A percentile compares a stretch with the other conserved stretches of the same genome.
These are phyloP conservation scores for Rubia occidens DNA, from an alignment of 305 asterid genomes.

Conservation along the genomic window DNA sequence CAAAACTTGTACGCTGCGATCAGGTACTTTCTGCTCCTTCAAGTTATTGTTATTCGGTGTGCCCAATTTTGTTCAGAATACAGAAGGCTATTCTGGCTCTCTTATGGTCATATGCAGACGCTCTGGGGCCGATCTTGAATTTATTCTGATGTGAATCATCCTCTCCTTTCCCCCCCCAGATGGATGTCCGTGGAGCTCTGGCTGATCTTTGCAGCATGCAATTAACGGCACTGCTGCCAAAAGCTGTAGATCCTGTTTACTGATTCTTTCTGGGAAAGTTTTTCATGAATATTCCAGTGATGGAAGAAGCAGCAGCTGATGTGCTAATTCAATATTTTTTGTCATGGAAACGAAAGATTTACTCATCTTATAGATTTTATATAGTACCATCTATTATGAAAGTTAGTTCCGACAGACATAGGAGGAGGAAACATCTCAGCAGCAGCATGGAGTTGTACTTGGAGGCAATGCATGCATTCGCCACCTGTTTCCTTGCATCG, in stretches of 20 bases:
- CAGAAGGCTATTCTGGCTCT: neutral
- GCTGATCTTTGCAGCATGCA: conserved; percentile 73
- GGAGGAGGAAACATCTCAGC: conserved; percentile 1
- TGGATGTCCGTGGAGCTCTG: conserved; percentile 86
- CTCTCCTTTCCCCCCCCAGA: conserved; percentile 32
- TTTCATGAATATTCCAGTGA: neutral
- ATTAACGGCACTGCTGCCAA: conserved; percentile 46
- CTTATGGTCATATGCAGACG: neutral
- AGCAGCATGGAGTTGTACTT: neutral
- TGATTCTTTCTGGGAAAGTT: conserved; percentile 2
- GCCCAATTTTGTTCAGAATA: neutral
- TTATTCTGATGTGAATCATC: conserved; percentile 9
- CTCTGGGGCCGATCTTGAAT: neutral
- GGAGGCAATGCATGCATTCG: neutral
- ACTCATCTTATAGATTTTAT: neutral
- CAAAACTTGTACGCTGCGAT: conserved; percentile 89
- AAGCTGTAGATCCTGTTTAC: conserved; percentile 12
- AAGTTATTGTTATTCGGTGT: conserved; percentile 4
- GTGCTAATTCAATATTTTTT: neutral
- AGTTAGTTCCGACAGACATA: neutral
- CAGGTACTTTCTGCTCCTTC: conserved; percentile 49
- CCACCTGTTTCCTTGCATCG: neutral
- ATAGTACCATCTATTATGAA: neutral
- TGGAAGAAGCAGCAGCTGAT: neutral
- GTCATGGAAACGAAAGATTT: conserved; percentile 7